phyloP scores from a whole-genome alignment of 2,329 filamentous ascomycete species.

The Phialemonium atrogriseum region DNA sequence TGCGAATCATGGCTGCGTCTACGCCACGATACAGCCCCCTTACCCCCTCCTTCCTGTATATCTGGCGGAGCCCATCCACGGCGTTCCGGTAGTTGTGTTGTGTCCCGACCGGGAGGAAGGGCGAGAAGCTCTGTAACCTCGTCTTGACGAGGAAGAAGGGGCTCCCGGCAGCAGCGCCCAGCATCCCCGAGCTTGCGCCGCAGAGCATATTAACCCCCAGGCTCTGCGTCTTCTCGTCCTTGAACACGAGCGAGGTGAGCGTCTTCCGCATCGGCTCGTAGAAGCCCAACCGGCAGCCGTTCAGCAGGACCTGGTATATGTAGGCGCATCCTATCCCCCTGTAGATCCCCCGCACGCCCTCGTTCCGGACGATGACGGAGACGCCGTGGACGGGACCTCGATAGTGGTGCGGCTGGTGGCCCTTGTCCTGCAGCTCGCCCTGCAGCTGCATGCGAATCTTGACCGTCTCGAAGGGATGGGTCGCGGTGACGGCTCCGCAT shows the following conservation, averaged over 20 bases:
- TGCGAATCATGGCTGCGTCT: conserved; percentile 88
- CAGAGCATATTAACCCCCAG: conserved; percentile 90
- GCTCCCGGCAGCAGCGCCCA: conserved; percentile 86
- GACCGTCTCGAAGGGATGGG: conserved; percentile 96
- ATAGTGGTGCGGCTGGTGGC: conserved; percentile 80
- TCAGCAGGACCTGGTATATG: conserved; percentile 91
- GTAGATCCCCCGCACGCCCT: conserved; percentile 78
- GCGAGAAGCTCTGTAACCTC: conserved; percentile 85
- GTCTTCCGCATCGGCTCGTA: conserved; percentile 85
- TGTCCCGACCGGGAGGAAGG: conserved; percentile 90
- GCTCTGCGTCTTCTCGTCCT: conserved; percentile 68
- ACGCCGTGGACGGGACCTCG: conserved; percentile 87
- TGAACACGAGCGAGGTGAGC: conserved; percentile 61
- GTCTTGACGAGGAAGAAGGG: conserved; percentile 99
- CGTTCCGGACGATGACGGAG: conserved; percentile 80
- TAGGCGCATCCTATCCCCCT: conserved; percentile 88
- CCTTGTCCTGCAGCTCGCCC: conserved; percentile 84
- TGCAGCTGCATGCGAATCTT: conserved; percentile 98
- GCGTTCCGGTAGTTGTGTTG: conserved; percentile 89
- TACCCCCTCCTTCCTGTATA: conserved; percentile 70
- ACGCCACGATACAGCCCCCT: conserved; percentile 84
- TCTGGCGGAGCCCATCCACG: conserved; percentile 71
- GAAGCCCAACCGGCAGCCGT: conserved; percentile 93
- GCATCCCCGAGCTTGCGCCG: conserved; percentile 78
- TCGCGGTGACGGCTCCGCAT: conserved; percentile 94